phyloP scores from a whole-genome alignment of 371 early-diverging fungal species.

The Apophysomyces sp. region DNA sequence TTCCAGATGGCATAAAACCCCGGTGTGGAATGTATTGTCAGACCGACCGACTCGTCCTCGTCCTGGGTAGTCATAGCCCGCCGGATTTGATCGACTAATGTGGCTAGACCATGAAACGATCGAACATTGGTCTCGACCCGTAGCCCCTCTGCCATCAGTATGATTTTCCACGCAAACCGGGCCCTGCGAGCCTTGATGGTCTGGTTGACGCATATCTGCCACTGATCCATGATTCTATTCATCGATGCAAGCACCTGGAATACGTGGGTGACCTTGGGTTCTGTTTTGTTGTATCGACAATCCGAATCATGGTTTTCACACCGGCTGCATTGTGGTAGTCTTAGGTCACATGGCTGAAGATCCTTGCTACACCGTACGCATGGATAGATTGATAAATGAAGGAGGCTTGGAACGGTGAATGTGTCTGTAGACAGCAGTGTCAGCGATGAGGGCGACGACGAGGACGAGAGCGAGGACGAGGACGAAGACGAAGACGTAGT shows the following conservation, averaged over 20 bases:
- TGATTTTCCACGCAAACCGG: constrained; percentile 29
- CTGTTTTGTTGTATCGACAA: constrained; percentile 31
- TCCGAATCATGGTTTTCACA: constrained; percentile 27
- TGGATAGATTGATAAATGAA: constrained; percentile 35
- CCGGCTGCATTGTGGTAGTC: constrained; percentile 34
- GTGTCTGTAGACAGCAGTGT: not conserved
- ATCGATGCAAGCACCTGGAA: constrained; percentile 34
- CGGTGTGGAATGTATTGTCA: constrained; percentile 17
- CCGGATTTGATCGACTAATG: constrained; percentile 35
- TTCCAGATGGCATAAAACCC: constrained; percentile 36
- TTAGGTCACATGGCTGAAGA: constrained; percentile 40
- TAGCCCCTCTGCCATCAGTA: constrained; percentile 23
- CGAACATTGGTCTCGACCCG: constrained; percentile 36
- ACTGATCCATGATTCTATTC: constrained; percentile 43
- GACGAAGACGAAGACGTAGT: too few species aligned
- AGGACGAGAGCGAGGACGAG: too few species aligned
- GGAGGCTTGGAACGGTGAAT: not conserved
- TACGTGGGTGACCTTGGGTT: constrained; percentile 44
- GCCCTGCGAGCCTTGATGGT: constrained; percentile 16
- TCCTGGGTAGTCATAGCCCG: constrained; percentile 12
- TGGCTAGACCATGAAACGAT: constrained; percentile 31
- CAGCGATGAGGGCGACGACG: not conserved
- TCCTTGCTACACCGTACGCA: constrained; percentile 44
- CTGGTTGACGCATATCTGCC: constrained; percentile 18
- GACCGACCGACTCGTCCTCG: constrained; percentile 3